These are phyloP conservation scores for Trichoderma virens DNA, from an alignment of 495 filamentous ascomycete species.

Conservation along the genomic window DNA sequence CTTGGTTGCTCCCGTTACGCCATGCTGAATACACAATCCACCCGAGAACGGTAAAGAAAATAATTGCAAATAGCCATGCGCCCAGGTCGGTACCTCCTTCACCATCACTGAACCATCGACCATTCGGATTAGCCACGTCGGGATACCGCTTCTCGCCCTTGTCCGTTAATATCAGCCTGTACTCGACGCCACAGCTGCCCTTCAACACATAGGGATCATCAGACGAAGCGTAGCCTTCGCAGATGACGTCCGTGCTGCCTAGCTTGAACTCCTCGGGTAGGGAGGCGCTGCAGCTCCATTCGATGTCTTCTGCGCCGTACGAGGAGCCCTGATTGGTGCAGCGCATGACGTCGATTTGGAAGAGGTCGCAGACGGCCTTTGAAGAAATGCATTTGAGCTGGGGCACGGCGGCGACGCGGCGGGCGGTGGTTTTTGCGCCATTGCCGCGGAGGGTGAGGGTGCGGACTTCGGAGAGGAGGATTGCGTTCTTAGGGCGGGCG, in stretches of 20 bases:
- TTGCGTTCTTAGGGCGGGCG: conserved; percentile 33
- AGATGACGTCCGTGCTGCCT: conserved; percentile 82
- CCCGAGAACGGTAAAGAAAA: conserved; percentile 36
- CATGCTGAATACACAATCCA: conserved; percentile 48
- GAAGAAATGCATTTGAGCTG: conserved; percentile 78
- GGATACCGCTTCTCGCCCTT: conserved; percentile 68
- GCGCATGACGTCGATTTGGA: conserved; percentile 72
- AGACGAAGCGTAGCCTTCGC: conserved; percentile 73
- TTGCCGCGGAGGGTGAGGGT: conserved; percentile 63
- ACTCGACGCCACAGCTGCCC: conserved; percentile 91
- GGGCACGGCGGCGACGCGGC: conserved; percentile 69
- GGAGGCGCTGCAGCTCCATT: conserved; percentile 81
- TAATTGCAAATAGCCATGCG: conserved; percentile 16
- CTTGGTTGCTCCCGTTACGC: conserved; percentile 9
- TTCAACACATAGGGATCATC: conserved; percentile 79
- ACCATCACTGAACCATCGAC: conserved; percentile 12
- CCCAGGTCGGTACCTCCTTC: conserved; percentile 14
- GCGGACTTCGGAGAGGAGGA: conserved; percentile 71
- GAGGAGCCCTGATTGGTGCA: conserved; percentile 75
- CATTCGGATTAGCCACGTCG: conserved; percentile 12
- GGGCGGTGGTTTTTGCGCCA: conserved; percentile 53
- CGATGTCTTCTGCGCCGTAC: conserved; percentile 62
- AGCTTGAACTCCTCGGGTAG: conserved; percentile 82
- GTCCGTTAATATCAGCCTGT: conserved; percentile 73
- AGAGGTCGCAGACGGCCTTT: conserved; percentile 49